A percentile compares a stretch with the other conserved stretches of the same genome.
Conservation (phyloP, 2,329 filamentous ascomycete genomes). For the Cyphellophora europaea region DNA sequence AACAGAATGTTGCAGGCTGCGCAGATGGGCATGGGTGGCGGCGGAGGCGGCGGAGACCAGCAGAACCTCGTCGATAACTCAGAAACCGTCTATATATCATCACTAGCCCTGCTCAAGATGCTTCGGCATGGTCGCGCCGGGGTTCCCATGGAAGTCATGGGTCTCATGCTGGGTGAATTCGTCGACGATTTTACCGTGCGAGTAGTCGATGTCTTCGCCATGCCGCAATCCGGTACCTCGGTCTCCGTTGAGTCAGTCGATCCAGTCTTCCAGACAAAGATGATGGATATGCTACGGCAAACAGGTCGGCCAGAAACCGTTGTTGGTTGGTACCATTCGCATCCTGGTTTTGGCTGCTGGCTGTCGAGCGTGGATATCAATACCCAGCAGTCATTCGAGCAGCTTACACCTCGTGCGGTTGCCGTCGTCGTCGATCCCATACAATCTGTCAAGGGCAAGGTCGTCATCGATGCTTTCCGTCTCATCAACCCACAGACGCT, state of each 20-base stretch:
- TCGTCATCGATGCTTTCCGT: slow-evolving; percentile 97
- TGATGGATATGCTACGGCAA: slow-evolving; percentile 99
- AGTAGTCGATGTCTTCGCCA: slow-evolving; percentile 97
- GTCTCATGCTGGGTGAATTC: slow-evolving; percentile 96
- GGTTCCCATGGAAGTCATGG: slow-evolving; percentile 99
- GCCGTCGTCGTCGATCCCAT: slow-evolving; percentile 98
- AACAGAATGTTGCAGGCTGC: slow-evolving; percentile 76
- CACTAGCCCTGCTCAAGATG: slow-evolving; percentile 95
- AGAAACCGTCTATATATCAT: slow-evolving; percentile 98
- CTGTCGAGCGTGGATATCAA: slow-evolving; percentile 98
- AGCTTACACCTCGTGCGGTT: slow-evolving; percentile 90
- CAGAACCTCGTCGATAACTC: slow-evolving; percentile 93
- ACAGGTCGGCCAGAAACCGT: slow-evolving; percentile 94
- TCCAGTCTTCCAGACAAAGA: slow-evolving; percentile 98
- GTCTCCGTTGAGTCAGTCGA: slow-evolving; percentile 98
- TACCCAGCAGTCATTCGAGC: slow-evolving; percentile 99
- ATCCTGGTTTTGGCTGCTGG: slow-evolving; percentile 98
- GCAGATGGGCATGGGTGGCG: slow-evolving; percentile 35
- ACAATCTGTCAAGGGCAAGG: slow-evolving; percentile 98
- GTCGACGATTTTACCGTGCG: slow-evolving; percentile 98
- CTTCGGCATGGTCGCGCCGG: slow-evolving; percentile 91
- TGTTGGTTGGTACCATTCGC: slow-evolving; percentile 97
- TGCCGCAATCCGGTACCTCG: slow-evolving; percentile 97
- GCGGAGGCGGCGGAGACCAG: slow-evolving; percentile 61
- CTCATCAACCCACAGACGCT: slow-evolving; percentile 96